Conservation (phyloP, 164 flowering plant species). For the Liriodendron chinense region DNA sequence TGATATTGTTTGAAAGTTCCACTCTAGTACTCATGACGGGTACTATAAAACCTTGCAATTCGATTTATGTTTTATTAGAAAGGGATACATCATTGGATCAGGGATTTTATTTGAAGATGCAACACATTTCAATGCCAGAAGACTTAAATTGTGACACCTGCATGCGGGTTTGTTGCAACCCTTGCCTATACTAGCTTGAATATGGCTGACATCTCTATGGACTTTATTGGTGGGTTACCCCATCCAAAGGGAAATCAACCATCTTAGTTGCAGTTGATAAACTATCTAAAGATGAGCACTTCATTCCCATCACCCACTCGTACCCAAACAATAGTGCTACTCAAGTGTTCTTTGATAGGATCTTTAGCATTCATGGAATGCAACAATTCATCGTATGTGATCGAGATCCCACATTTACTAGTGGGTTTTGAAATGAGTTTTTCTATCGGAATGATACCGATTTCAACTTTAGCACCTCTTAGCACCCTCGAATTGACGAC, state of each 20-base stretch:
- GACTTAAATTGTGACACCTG: neutral
- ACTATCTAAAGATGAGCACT: neutral
- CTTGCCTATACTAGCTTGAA: neutral
- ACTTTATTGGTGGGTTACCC: conserved; percentile 1
- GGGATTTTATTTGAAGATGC: neutral
- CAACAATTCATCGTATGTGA: no score
- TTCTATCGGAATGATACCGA: no score
- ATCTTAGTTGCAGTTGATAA: conserved; percentile 3
- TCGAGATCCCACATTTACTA: no score
- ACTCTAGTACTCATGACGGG: neutral
- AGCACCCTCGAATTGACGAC: no score
- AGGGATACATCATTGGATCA: neutral
- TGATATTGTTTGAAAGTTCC: neutral
- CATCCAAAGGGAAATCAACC: neutral
- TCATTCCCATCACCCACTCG: neutral
- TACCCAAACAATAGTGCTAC: neutral
- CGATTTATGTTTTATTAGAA: neutral
- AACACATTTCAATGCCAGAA: neutral
- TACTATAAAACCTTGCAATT: neutral
- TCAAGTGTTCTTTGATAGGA: neutral
- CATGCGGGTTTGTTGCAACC: neutral
- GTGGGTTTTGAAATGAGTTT: no score
- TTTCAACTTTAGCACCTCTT: no score
- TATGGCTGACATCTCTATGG: neutral
- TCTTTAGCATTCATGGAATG: no score